Conservation (phyloP, 306 rosid genomes). For the Lagenaria siceraria region DNA sequence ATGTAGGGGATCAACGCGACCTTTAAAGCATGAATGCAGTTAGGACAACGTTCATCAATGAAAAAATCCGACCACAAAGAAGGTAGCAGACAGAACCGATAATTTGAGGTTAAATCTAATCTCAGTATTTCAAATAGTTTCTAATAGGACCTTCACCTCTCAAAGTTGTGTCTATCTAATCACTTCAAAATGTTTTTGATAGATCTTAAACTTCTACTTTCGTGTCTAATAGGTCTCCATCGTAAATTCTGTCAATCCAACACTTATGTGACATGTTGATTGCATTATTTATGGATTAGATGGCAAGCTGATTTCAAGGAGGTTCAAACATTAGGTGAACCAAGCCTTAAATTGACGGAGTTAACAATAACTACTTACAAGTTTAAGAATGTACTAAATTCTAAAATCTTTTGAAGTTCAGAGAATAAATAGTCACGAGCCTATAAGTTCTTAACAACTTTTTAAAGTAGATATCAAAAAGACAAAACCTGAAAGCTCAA, state of each 20-base stretch:
- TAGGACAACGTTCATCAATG: conserved; percentile 5
- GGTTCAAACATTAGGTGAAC: background rate
- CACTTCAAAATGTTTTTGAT: background rate
- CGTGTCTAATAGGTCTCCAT: background rate
- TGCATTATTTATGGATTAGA: background rate
- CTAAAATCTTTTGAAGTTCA: background rate
- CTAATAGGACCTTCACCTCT: background rate
- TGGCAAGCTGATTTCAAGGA: background rate
- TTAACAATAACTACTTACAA: background rate
- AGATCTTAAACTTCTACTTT: background rate
- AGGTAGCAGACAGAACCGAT: background rate
- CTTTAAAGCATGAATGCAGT: conserved; percentile 32
- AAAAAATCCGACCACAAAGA: background rate
- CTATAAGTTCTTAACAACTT: background rate
- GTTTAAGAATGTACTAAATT: background rate
- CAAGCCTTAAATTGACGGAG: background rate
- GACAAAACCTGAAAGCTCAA: background rate
- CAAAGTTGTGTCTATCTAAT: background rate
- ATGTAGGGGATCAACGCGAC: conserved; percentile 86
- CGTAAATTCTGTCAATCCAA: background rate
- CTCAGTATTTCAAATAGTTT: background rate
- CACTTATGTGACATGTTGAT: background rate
- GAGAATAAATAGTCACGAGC: background rate
- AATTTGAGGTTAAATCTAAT: background rate
- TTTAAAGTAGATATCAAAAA: background rate